Evolutionary conservation across 2,329 filamentous ascomycete species (phyloP).

Genomic region (Herpotrichia juniperi): DNA sequence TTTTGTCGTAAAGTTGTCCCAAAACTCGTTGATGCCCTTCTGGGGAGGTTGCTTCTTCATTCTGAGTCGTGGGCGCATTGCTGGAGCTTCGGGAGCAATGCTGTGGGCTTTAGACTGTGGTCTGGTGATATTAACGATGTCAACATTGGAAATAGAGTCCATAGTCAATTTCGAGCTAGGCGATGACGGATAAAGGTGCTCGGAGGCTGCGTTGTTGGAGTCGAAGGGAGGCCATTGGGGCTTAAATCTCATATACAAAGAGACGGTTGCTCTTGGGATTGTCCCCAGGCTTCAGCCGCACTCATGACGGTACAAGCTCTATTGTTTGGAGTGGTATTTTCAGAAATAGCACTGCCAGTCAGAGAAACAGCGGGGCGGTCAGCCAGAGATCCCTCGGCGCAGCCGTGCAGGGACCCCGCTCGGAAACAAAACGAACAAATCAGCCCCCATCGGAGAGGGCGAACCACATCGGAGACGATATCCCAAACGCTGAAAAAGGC

Average conservation of each 20-base stretch:
- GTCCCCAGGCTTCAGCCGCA: slow-evolving; percentile 35
- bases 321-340: slow-evolving; percentile 23
- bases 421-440: slow-evolving; percentile 24
- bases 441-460: slow-evolving; percentile 22
- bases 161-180: slow-evolving; percentile 32
- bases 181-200: slow-evolving; percentile 10
- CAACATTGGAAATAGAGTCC: slow-evolving; percentile 43
- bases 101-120: slow-evolving; percentile 44
- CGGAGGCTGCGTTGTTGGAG: slow-evolving; percentile 21
- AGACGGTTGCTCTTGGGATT: too few relatives aligned
- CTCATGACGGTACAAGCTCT: slow-evolving; percentile 30
- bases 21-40: slow-evolving; percentile 73
- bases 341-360: slow-evolving; percentile 28
- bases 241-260: too few relatives aligned
- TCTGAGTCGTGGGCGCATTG: slow-evolving; percentile 26
- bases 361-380: slow-evolving; percentile 43
- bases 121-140: slow-evolving; percentile 44
- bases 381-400: slow-evolving; percentile 35
- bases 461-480: slow-evolving; percentile 15
- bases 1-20: slow-evolving; percentile 71
- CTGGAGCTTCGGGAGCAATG: slow-evolving; percentile 35
- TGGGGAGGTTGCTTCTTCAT: slow-evolving; percentile 65
- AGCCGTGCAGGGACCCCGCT: slow-evolving; percentile 33
- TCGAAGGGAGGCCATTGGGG: slow-evolving; percentile 35
- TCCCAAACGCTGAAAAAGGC: slow-evolving; percentile 24